A percentile compares a stretch with the other conserved stretches of the same genome.
Conservation (phyloP, 2,329 filamentous ascomycete genomes). For the Clonostachys sp. region DNA sequence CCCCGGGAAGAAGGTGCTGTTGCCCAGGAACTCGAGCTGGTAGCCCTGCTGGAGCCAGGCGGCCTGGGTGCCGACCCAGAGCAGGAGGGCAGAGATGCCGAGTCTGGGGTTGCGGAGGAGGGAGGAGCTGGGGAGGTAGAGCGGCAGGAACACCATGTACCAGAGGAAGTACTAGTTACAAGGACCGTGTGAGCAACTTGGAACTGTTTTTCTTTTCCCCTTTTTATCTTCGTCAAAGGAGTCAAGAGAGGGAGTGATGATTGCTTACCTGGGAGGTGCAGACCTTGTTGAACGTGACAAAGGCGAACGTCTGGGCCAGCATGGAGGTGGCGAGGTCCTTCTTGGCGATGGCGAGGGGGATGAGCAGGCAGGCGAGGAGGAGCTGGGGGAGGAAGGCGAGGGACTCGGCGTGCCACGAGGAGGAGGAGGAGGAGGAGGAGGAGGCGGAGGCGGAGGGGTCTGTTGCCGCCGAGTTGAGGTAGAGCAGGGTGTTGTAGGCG, state of each 20-base stretch:
- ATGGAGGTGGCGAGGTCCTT: conserved; percentile 77
- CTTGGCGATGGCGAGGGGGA: conserved; percentile 74
- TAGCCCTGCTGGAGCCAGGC: conserved; percentile 74
- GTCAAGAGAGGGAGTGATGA: neutral
- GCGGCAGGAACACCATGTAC: conserved; percentile 91
- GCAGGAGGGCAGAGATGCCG: conserved; percentile 58
- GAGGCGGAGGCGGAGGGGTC: conserved; percentile 6
- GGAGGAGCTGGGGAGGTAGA: conserved; percentile 80
- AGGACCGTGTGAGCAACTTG: neutral
- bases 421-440: conserved; percentile 19
- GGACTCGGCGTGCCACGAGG: conserved; percentile 57
- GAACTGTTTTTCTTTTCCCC: neutral
- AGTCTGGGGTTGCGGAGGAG: conserved; percentile 55
- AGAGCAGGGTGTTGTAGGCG: conserved; percentile 87
- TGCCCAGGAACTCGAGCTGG: conserved; percentile 72
- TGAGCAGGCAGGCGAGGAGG: conserved; percentile 69
- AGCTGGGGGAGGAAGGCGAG: conserved; percentile 88
- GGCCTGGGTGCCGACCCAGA: conserved; percentile 76
- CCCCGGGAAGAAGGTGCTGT: conserved; percentile 80
- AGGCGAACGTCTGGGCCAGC: conserved; percentile 94
- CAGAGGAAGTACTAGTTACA: conserved; percentile 83
- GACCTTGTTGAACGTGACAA: conserved; percentile 98
- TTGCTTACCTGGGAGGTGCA: conserved; percentile 85
- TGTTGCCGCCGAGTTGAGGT: conserved; percentile 67
- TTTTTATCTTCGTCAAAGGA: neutral